Evolutionary conservation across 2,329 filamentous ascomycete genomes (phyloP).

Genomic region (Cercospora sp.): DNA sequence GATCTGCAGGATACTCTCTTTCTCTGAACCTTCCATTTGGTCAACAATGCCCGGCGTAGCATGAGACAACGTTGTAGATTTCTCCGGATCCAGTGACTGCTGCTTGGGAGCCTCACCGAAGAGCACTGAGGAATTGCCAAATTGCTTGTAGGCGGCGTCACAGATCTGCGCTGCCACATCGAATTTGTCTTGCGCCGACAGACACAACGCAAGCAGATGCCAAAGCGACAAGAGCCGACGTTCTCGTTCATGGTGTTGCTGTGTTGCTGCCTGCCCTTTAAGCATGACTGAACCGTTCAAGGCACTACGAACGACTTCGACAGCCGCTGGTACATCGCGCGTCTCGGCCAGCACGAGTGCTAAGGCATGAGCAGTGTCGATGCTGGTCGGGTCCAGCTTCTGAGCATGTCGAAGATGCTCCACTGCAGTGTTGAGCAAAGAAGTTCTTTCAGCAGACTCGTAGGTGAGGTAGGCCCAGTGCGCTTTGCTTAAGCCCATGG

Average conservation of each 20-base stretch:
- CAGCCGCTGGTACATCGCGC: slow-evolving; percentile 74
- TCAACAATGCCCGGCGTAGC: slow-evolving; percentile 61
- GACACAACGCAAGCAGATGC: slow-evolving; percentile 83
- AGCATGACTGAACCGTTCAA: slow-evolving; percentile 47
- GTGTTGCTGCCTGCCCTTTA: slow-evolving; percentile 17
- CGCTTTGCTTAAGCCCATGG: slow-evolving; percentile 80
- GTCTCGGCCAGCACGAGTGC: slow-evolving; percentile 85
- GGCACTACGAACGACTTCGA: slow-evolving; percentile 77
- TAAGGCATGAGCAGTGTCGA: slow-evolving; percentile 77
- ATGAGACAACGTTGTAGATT: slow-evolving; percentile 3
- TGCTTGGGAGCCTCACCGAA: slow-evolving; percentile 62
- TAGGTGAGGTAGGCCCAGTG: slow-evolving; percentile 84
- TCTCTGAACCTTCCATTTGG: slow-evolving; percentile 80
- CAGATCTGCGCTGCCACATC: slow-evolving; percentile 77
- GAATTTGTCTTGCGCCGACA: slow-evolving; percentile 86
- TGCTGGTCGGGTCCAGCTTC: slow-evolving; percentile 50
- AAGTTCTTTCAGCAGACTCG: slow-evolving; percentile 65
- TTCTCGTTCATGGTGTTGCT: slow-evolving; percentile 48
- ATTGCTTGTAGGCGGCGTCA: slow-evolving; percentile 88
- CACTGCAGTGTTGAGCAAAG: slow-evolving; percentile 76
- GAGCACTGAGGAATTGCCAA: slow-evolving; percentile 68
- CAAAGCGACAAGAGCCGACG: slow-evolving; percentile 74
- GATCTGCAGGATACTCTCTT: slow-evolving; percentile 83
- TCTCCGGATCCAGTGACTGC: slow-evolving; percentile 24
- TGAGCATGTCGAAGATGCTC: slow-evolving; percentile 64